Evolutionary conservation across 768 basidiomycete species (phyloP).

Genomic region (Amyloporia xantha): DNA sequence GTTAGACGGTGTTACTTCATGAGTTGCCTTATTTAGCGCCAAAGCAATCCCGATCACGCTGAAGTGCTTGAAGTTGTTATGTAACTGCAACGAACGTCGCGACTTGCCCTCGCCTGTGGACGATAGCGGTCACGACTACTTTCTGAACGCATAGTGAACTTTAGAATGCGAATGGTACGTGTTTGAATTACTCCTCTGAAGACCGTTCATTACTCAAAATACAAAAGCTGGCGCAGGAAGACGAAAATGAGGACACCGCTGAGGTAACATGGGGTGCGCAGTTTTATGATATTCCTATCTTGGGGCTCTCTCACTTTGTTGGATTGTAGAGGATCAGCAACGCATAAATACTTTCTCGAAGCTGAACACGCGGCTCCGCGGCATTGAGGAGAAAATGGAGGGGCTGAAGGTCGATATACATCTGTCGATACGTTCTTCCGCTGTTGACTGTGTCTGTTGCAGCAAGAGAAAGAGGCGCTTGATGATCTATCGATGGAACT

Average conservation of each 20-base stretch:
- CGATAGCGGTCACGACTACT: no score
- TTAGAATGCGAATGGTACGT: slow-evolving; percentile 58
- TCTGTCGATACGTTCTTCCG: neutral
- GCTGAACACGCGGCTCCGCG: slow-evolving; percentile 71
- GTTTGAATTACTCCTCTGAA: neutral
- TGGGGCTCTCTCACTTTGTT: no score
- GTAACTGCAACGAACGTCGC: no score
- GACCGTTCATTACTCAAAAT: neutral
- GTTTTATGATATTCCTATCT: neutral
- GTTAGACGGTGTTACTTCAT: no score
- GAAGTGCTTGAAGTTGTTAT: no score
- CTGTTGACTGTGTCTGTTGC: slow-evolving; percentile 2
- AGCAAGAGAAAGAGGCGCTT: slow-evolving; percentile 94
- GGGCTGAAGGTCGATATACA: slow-evolving; percentile 53
- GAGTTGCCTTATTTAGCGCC: no score
- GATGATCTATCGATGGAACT: slow-evolving; percentile 86
- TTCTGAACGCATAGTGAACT: no score
- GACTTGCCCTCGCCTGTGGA: no score
- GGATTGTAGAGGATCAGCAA: slow-evolving; percentile 64
- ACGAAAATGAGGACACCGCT: slow-evolving; percentile 65
- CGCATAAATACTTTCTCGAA: slow-evolving; percentile 90
- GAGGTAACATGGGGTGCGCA: slow-evolving; percentile 82
- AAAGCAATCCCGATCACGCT: no score
- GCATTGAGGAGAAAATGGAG: slow-evolving; percentile 66
- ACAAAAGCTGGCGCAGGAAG: slow-evolving; percentile 63